A percentile compares a stretch with the other conserved stretches of the same genome.
Evolutionary conservation across 2,329 filamentous ascomycete species (phyloP).

Genomic region (Xylariaceae sp.): DNA sequence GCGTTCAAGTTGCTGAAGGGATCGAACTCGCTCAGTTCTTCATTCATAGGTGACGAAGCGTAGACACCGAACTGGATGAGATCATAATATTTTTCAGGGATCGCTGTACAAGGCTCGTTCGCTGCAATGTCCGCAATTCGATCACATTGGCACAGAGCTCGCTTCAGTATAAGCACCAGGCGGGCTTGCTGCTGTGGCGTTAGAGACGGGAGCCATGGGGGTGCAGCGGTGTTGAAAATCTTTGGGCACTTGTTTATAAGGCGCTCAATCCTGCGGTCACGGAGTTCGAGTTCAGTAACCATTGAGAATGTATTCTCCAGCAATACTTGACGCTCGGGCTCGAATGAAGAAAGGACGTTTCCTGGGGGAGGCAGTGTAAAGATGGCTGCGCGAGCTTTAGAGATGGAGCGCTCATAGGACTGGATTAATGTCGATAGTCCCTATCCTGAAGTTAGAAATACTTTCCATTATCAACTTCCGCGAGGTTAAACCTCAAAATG

Average conservation of each 20-base stretch:
- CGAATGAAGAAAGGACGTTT: conserved; percentile 33
- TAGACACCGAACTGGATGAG: conserved; percentile 7
- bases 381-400: conserved; percentile 1
- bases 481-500: no score
- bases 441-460: conserved; percentile 20
- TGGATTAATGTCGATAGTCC: conserved; percentile 10
- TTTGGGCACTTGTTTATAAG: conserved; percentile 23
- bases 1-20: conserved; percentile 27
- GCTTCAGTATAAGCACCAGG: conserved; percentile 24
- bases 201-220: conserved; percentile 22
- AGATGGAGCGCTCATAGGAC: conserved; percentile 32
- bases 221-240: conserved; percentile 14
- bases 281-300: conserved; percentile 34
- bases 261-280: conserved; percentile 26
- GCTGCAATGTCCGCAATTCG: conserved; percentile 39
- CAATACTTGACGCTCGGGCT: conserved; percentile 22
- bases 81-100: conserved; percentile 7
- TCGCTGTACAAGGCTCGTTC: conserved; percentile 11
- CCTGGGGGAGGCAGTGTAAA: conserved; percentile 25
- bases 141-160: conserved; percentile 37
- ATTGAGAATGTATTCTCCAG: conserved; percentile 27
- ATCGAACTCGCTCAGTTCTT: conserved; percentile 16
- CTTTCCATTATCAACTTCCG: not conserved
- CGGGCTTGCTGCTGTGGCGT: conserved; percentile 17
- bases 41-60: not conserved